Evolutionary conservation across 2,329 filamentous ascomycete genomes (phyloP).

Genomic region (Alternaria dauci): DNA sequence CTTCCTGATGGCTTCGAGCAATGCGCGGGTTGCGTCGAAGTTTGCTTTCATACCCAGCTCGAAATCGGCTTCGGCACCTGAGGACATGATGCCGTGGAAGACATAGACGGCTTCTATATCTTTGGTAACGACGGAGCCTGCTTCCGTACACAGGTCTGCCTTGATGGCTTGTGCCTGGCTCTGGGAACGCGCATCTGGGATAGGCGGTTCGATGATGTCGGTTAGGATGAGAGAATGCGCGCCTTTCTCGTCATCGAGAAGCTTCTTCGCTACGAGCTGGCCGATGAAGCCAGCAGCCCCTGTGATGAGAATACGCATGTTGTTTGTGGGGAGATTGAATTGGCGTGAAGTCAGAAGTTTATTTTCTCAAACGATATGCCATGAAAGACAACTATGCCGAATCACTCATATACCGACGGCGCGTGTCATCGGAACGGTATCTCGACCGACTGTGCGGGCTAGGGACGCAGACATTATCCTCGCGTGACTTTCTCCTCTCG

Average conservation of each 20-base stretch:
- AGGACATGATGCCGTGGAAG: conserved; percentile 72
- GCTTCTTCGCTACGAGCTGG: conserved; percentile 62
- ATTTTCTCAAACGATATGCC: neutral
- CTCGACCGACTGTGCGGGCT: neutral
- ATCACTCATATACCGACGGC: conserved; percentile 8
- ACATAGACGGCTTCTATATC: conserved; percentile 53
- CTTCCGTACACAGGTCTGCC: conserved; percentile 58
- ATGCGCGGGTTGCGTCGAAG: conserved; percentile 62
- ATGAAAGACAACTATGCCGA: neutral
- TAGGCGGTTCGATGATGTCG: conserved; percentile 61
- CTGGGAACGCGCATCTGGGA: conserved; percentile 53
- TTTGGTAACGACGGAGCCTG: conserved; percentile 16
- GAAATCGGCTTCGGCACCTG: conserved; percentile 66
- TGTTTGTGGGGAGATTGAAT: neutral
- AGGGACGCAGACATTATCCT: neutral
- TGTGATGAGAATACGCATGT: conserved; percentile 63
- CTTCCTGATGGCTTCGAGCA: conserved; percentile 62
- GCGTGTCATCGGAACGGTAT: neutral
- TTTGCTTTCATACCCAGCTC: conserved; percentile 66
- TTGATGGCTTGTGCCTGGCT: conserved; percentile 57
- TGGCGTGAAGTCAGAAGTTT: neutral
- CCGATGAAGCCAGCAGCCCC: conserved; percentile 69
- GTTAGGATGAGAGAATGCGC: conserved; percentile 60
- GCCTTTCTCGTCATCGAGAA: conserved; percentile 57
- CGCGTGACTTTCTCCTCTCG: neutral